A percentile compares a stretch with the other conserved stretches of the same genome.
phyloP scores from a whole-genome alignment of 345 rosid genomes.

The Raphanus sativus region DNA sequence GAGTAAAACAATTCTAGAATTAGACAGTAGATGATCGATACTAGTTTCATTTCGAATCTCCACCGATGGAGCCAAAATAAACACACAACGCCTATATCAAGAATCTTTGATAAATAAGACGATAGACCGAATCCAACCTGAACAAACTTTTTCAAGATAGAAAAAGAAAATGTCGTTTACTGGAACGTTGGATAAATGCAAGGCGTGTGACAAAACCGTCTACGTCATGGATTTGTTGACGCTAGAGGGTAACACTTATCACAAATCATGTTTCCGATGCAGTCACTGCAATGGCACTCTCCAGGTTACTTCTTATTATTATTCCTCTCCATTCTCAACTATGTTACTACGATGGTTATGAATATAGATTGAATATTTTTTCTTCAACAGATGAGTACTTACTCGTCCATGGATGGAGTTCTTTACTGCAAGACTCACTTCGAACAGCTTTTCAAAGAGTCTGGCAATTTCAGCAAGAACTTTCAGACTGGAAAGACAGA shows the following conservation, averaged over 20 bases:
- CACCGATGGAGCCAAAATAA: not conserved
- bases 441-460: slow-evolving; percentile 95
- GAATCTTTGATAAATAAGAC: slow-evolving; percentile 21
- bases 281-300: slow-evolving; percentile 94
- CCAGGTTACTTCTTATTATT: slow-evolving; percentile 43
- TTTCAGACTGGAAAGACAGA: slow-evolving; percentile 55
- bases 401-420: slow-evolving; percentile 97
- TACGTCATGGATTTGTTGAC: slow-evolving; percentile 82
- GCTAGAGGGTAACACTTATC: slow-evolving; percentile 87
- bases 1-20: slow-evolving; percentile 8
- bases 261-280: slow-evolving; percentile 89
- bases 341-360: slow-evolving; percentile 2
- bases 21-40: slow-evolving; percentile 4
- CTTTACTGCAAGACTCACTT: slow-evolving; percentile 92
- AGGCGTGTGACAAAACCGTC: slow-evolving; percentile 93
- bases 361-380: not conserved
- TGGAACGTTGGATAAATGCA: slow-evolving; percentile 97
- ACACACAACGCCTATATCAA: not conserved
- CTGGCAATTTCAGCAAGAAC: slow-evolving; percentile 89
- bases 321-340: not conserved
- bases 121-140: not conserved
- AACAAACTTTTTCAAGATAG: not conserved
- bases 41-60: slow-evolving; percentile 5
- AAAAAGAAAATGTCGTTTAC: slow-evolving; percentile 67
- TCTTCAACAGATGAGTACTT: slow-evolving; percentile 73